A percentile compares a stretch with the other conserved stretches of the same genome.
phyloP scores from a whole-genome alignment of 805 yeast species.

The Kuraishia capsulata region DNA sequence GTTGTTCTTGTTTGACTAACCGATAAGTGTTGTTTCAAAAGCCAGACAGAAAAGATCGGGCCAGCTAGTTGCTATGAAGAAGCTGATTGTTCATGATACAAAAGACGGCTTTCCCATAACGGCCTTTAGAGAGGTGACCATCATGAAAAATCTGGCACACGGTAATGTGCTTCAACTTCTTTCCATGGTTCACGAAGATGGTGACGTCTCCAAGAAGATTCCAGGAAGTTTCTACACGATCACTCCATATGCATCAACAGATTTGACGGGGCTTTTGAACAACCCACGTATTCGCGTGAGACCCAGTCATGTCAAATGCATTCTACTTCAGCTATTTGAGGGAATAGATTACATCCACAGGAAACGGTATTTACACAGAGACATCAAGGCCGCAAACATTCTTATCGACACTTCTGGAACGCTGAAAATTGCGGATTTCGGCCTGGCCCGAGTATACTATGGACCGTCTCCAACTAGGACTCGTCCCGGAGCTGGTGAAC shows the following conservation, averaged over 20 bases:
- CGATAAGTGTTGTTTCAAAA: constrained; percentile 77
- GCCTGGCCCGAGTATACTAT: constrained; percentile 62
- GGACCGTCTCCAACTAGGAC: constrained; percentile 24
- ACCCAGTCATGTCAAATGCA: constrained; percentile 69
- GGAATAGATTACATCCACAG: constrained; percentile 81
- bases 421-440: constrained; percentile 91
- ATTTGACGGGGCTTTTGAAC: constrained; percentile 80
- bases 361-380: constrained; percentile 64
- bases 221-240: constrained; percentile 65
- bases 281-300: constrained; percentile 59
- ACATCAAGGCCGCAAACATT: constrained; percentile 94
- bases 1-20: too few species aligned
- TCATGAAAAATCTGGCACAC: constrained; percentile 63
- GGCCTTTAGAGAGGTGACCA: constrained; percentile 85
- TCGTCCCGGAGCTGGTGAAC: constrained; percentile 44
- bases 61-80: constrained; percentile 77
- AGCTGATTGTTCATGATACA: constrained; percentile 66
- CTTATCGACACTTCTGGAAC: constrained; percentile 68
- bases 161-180: constrained; percentile 65
- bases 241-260: constrained; percentile 87
- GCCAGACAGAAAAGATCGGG: constrained; percentile 51
- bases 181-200: constrained; percentile 62
- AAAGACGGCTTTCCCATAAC: constrained; percentile 89
- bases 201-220: constrained; percentile 16
- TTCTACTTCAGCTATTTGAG: constrained; percentile 65